phyloP scores from a whole-genome alignment of 768 basidiomycete genomes.

The Mycena chlorophos region DNA sequence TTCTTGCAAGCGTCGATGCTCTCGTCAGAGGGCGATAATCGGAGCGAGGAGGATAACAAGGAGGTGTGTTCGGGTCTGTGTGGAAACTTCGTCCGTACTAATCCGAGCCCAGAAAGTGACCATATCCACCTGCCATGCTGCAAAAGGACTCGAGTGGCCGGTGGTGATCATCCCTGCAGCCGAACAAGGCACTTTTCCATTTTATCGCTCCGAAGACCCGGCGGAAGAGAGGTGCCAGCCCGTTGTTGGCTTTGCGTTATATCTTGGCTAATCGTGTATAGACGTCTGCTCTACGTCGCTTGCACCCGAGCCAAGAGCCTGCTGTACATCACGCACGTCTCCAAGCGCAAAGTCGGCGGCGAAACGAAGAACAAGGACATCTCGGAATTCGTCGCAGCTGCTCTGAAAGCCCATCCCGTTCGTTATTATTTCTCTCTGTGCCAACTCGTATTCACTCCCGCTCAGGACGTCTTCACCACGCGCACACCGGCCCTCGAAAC shows the following conservation, averaged over 20 bases:
- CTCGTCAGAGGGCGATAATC: slow-evolving; percentile 73
- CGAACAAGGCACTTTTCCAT: slow-evolving; percentile 75
- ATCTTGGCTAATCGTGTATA: slow-evolving; percentile 26
- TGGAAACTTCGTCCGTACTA: not conserved
- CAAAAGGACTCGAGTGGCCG: slow-evolving; percentile 92
- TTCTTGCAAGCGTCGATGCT: slow-evolving; percentile 83
- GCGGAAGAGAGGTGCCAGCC: slow-evolving; percentile 72
- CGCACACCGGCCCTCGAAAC: slow-evolving; percentile 41
- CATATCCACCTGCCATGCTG: slow-evolving; percentile 84
- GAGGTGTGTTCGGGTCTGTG: slow-evolving; percentile 35
- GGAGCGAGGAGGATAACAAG: slow-evolving; percentile 50
- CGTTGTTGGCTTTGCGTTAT: not conserved
- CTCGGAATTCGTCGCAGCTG: slow-evolving; percentile 57
- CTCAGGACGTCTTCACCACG: slow-evolving; percentile 45
- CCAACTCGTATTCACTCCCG: not conserved
- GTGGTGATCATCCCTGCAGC: slow-evolving; percentile 84
- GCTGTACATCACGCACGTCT: slow-evolving; percentile 56
- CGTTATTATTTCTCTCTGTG: slow-evolving; percentile 16
- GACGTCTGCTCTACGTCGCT: slow-evolving; percentile 84
- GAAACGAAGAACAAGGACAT: slow-evolving; percentile 49
- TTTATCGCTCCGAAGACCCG: slow-evolving; percentile 67
- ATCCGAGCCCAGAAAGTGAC: slow-evolving; percentile 64
- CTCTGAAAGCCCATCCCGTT: slow-evolving; percentile 46
- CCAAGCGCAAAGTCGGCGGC: slow-evolving; percentile 55
- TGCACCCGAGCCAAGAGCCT: slow-evolving; percentile 82